Base-by-base conservation (phyloP, 352 stramenopile species). In the Globisporangium nunn region DNA sequence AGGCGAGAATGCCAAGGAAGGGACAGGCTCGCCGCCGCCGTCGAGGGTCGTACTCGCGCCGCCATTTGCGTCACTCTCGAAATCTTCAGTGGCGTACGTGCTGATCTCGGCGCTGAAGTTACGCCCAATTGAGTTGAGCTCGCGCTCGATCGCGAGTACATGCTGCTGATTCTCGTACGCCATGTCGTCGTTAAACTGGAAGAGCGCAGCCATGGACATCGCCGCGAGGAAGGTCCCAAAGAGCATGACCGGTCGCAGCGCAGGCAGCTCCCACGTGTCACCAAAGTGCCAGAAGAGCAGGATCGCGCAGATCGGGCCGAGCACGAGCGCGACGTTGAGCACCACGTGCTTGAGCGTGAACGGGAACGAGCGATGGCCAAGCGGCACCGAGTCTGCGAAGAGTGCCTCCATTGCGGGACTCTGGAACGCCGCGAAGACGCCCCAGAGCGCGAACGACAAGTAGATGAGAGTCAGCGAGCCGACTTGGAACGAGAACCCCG, bases 331-430 rank as follows among this genome's bases (percentile, higher is more conserved):
- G 0, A 63, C 37, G 54, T 88, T 88, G 29, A 72, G 69, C 35
- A 93, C 66, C 17, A 81, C 63, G 55, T 85, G 73, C 57, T 89
- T 87, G 47, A 90, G 58, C 15, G 72, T 95, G 66, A 95, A 95
- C 17, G 80, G 85, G 8, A 78, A 64, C 2, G 79, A 91, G 35
- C 87, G 66, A 57, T 87, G 67, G 0, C 82, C 80, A 2, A 74
- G 47, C 7, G 78, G 76, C 33, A 95, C 72, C 0, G 85, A 95
- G 59, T 96, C 87, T 7, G 85, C 83, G 50, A 96, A 94, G 0
- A 96, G 60, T 2, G 88, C 87, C 46, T 94, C 81, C 54, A 87
- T 68, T 0, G 81, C 71, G 3, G 87, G 85, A 58, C 81, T 81
- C 39, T 88, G 75, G 46, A 95, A 72, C 4, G 86, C 83, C 23